A percentile compares a stretch with the other conserved stretches of the same genome.
These are phyloP conservation scores for Mortierella sp. DNA, from an alignment of 371 early-diverging fungal genomes.

Conservation along the genomic window DNA sequence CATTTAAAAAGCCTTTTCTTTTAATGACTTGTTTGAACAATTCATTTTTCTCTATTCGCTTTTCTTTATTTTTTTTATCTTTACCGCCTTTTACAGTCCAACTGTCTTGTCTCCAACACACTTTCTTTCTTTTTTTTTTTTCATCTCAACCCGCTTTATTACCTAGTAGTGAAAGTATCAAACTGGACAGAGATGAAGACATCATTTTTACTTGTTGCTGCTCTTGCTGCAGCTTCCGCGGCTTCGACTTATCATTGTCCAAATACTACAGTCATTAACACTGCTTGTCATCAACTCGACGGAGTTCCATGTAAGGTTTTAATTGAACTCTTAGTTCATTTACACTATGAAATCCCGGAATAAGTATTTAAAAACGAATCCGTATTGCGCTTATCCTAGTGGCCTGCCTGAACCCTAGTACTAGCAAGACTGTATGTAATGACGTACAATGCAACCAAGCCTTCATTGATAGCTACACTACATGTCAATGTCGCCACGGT, in stretches of 20 bases:
- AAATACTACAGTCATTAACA: conserved; percentile 2
- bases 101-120: neutral
- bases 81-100: neutral
- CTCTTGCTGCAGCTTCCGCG: conserved; percentile 5
- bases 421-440: neutral
- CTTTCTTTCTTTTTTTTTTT: neutral
- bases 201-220: neutral
- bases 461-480: neutral
- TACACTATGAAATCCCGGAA: no score
- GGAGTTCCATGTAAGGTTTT: conserved; percentile 19
- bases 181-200: neutral
- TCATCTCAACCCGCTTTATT: neutral
- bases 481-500: neutral
- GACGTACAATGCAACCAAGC: neutral
- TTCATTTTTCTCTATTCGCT: neutral
- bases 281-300: conserved; percentile 14
- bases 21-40: no score
- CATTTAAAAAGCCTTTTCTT: no score
- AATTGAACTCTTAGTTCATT: no score
- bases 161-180: neutral
- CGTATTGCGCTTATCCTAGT: no score
- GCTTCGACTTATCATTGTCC: conserved; percentile 19
- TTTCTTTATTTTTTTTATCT: neutral
- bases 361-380: no score
- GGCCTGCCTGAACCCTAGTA: neutral